Base-by-base conservation (phyloP, 805 yeast genomes). In the Pichia manshurica region DNA sequence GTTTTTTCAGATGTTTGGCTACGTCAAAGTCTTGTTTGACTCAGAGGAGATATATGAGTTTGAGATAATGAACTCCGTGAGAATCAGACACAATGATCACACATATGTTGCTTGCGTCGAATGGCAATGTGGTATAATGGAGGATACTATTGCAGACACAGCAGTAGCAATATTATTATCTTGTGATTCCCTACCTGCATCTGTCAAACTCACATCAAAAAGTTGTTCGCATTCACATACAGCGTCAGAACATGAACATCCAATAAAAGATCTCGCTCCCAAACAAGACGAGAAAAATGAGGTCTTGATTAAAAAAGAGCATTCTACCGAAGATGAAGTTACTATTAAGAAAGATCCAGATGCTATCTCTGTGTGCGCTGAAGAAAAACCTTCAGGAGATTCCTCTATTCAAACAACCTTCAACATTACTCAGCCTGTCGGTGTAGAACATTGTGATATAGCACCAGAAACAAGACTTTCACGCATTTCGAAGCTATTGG, bases 121-220 rank as follows among this genome's bases (percentile, higher is more conserved):
- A 63, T 93, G 99, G 99, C 78, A 81, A 16, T 91, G 95, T 56
- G 90, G 89, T 49, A 71, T 87, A 48, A 79, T 89, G 69, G 90
- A 86, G 51, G 99, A 93, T 59, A 84, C 96, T 0, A 78, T 93
- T 53, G 99, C 99, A 0, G 99, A 93, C 60, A 83, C 96, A 15
- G 85, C 89, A 1, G 78, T 93, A 49, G 96, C 97, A 0, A 88
- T 93, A 34, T 65, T 93, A 29, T 75, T 91, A 66, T 87, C 96
- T 39, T 93, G 91, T 37, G 99, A 93, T 62, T 83, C 96, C 0
- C 82, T 96, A 0, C 96, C 96, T 10, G 95, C 96, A 2, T 87
- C 97, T 6, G 96, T 93, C 25, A 93, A 91, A 62, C 65, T 88
- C 53, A 81, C 96, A 13, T 81, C 95, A 5, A 74, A 75, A 46